These are phyloP conservation scores for Aureobasidium subglaciale DNA, from an alignment of 2,329 filamentous ascomycete species.

Conservation along the genomic window DNA sequence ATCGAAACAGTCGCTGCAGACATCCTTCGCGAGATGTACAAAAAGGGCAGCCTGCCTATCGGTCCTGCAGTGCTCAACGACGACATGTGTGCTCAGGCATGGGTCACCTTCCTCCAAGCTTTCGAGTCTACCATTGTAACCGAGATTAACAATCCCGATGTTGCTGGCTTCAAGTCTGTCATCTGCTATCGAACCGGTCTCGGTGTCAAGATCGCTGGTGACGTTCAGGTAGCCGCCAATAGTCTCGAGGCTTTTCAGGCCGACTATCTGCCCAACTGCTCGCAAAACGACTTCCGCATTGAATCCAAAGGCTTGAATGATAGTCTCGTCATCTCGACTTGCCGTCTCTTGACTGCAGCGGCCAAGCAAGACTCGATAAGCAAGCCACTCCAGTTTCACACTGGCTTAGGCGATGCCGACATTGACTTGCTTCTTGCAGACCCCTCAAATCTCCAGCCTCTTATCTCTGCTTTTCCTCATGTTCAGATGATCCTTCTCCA, in stretches of 20 bases:
- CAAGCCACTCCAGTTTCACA: conserved; percentile 80
- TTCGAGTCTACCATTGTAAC: conserved; percentile 49
- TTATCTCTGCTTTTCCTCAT: conserved; percentile 61
- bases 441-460: conserved; percentile 64
- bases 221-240: conserved; percentile 28
- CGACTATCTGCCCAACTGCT: conserved; percentile 34
- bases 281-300: conserved; percentile 43
- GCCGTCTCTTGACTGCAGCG: conserved; percentile 48
- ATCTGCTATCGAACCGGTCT: conserved; percentile 76
- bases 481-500: conserved; percentile 74
- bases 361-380: conserved; percentile 38
- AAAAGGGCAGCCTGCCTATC: conserved; percentile 24
- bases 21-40: conserved; percentile 46
- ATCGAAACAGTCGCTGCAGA: conserved; percentile 66
- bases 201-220: conserved; percentile 48
- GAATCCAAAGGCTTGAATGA: conserved; percentile 61
- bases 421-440: conserved; percentile 63
- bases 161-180: conserved; percentile 76
- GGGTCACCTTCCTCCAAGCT: conserved; percentile 40
- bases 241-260: conserved; percentile 31
- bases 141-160: conserved; percentile 56
- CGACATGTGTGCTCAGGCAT: conserved; percentile 27
- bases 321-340: conserved; percentile 58
- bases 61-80: conserved; percentile 25
- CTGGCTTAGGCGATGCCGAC: conserved; percentile 73